Evolutionary conservation across 176 grass and related monocot genomes (phyloP).

Genomic region (Rhynchospora pubera): DNA sequence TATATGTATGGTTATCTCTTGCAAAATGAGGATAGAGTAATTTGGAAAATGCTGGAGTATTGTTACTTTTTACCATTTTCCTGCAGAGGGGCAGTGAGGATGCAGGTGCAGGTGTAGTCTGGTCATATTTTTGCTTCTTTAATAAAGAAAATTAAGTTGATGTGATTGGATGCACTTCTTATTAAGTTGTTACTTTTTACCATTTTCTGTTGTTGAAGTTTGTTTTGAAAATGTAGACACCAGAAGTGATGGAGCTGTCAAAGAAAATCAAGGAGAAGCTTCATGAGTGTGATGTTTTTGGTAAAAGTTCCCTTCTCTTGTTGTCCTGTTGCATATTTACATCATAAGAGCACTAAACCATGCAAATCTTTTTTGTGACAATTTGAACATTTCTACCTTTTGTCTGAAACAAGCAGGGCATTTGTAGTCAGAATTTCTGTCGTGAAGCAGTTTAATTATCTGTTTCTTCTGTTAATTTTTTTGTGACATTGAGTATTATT

Average conservation of each 20-base stretch:
- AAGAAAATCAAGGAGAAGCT: constrained; percentile 97
- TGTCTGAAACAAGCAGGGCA: background rate
- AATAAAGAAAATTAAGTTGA: background rate
- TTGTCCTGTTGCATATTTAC: background rate
- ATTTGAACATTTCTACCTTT: background rate
- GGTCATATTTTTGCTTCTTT: background rate
- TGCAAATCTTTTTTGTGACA: background rate
- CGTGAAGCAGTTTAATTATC: background rate
- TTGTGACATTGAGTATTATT: background rate
- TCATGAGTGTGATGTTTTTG: constrained; percentile 69
- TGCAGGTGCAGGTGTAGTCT: background rate
- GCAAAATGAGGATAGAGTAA: background rate
- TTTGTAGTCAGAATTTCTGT: background rate
- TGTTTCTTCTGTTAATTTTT: background rate
- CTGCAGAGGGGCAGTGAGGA: background rate
- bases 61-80: background rate
- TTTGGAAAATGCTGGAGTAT: background rate
- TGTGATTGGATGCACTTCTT: background rate
- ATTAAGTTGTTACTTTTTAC: no score
- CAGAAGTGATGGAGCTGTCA: constrained; percentile 66
- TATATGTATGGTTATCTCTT: background rate
- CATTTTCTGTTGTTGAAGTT: background rate
- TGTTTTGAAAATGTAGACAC: constrained; percentile 39
- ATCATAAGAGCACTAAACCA: background rate
- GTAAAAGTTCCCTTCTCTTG: constrained; percentile 28